phyloP scores from a whole-genome alignment of 1,284 basidiomycete species.

The Neotropicomus parvogracilis region DNA sequence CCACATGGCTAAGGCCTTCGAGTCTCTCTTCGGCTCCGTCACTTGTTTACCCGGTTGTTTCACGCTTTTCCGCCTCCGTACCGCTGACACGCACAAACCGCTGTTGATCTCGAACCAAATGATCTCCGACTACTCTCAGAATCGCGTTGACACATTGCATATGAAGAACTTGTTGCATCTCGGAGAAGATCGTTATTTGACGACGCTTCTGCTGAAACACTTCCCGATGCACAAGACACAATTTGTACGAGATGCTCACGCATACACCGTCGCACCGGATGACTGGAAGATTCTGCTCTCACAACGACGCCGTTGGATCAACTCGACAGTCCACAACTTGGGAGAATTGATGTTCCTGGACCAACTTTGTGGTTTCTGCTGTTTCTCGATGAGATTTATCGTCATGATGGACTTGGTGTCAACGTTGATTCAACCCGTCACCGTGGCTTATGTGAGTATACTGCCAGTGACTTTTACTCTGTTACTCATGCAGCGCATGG shows the following conservation, averaged over 20 bases:
- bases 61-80: constrained; percentile 89
- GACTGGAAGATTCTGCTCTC: constrained; percentile 95
- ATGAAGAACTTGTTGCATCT: constrained; percentile 97
- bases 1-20: constrained; percentile 97
- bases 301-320: constrained; percentile 98
- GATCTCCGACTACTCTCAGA: constrained; percentile 92
- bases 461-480: background rate
- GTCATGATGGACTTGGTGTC: constrained; percentile 94
- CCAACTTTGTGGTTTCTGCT: constrained; percentile 94
- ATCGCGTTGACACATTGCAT: constrained; percentile 94
- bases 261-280: constrained; percentile 88
- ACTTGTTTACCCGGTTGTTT: constrained; percentile 99
- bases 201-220: constrained; percentile 92
- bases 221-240: constrained; percentile 92
- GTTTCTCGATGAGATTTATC: constrained; percentile 98
- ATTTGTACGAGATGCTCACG: constrained; percentile 91
- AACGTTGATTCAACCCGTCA: constrained; percentile 87
- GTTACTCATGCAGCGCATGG: constrained; percentile 10
- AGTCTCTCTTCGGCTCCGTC: constrained; percentile 93
- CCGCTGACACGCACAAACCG: constrained; percentile 90
- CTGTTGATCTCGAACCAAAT: constrained; percentile 86
- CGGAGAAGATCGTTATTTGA: constrained; percentile 98
- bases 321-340: constrained; percentile 97
- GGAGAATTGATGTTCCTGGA: constrained; percentile 91
- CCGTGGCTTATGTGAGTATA: constrained; percentile 84